Percentiles rank a stretch among this genome's conserved stretches.
Conservation (phyloP, 345 rosid genomes). For the Populus pruinosa region DNA sequence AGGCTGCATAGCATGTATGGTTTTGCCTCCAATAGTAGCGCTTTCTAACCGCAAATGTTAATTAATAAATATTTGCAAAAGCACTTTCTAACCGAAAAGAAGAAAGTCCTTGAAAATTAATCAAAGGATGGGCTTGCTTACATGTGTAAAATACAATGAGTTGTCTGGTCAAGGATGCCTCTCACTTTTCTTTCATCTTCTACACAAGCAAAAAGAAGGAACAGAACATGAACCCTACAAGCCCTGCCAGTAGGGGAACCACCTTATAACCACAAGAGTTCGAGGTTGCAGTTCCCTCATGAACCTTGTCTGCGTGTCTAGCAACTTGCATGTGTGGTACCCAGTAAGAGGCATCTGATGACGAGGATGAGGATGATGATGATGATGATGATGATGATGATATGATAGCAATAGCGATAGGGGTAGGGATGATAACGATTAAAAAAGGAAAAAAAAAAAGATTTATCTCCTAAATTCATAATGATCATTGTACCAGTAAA, state of each 20-base stretch:
- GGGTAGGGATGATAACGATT: conserved; percentile 6
- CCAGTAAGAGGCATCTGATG: conserved; percentile 1
- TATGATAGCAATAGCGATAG: not conserved
- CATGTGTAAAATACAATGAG: not conserved
- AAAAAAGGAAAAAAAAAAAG: not conserved
- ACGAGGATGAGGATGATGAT: not conserved
- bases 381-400: not conserved
- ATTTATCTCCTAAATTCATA: not conserved
- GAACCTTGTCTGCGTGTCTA: not conserved
- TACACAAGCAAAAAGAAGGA: not conserved
- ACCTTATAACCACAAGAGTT: not conserved
- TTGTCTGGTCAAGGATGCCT: not conserved
- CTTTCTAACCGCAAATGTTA: no score
- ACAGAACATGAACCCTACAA: conserved; percentile 7
- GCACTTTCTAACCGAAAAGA: no score
- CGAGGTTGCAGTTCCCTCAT: not conserved
- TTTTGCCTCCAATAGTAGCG: not conserved
- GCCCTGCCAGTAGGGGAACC: conserved; percentile 3
- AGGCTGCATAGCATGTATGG: not conserved
- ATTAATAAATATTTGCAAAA: no score
- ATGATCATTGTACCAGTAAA: conserved; percentile 2
- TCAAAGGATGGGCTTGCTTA: not conserved
- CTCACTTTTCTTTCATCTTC: not conserved
- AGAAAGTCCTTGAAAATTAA: not conserved
- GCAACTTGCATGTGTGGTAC: not conserved